Percentiles rank a stretch among this genome's conserved stretches.
phyloP scores from a whole-genome alignment of 192 early-diverging fungal genomes.

The Umbelopsis isabellina region DNA sequence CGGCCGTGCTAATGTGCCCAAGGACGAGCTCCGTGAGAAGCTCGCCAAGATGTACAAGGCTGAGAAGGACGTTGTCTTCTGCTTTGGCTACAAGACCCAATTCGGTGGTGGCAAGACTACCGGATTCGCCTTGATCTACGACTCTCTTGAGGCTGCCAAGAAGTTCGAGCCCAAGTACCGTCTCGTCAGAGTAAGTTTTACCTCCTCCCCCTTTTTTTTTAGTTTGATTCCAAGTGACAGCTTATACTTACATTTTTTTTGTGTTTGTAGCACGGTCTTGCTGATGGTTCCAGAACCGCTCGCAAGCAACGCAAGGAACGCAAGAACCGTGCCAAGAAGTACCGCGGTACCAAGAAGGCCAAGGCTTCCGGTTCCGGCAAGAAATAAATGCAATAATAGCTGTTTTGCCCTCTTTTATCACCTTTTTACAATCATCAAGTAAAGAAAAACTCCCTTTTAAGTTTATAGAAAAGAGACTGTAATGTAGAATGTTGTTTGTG shows the following conservation, averaged over 20 bases:
- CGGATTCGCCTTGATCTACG: conserved; percentile 97
- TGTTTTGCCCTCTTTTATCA: conserved; percentile 14
- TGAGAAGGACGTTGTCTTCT: conserved; percentile 85
- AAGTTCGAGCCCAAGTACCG: conserved; percentile 99
- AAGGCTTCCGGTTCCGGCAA: conserved; percentile 64
- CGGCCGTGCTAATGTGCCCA: conserved; percentile 89
- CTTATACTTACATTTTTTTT: not conserved
- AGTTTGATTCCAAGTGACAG: not conserved
- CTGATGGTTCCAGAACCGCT: conserved; percentile 69
- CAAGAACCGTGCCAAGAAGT: conserved; percentile 99
- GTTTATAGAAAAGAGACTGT: not conserved
- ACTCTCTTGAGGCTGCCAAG: conserved; percentile 90
- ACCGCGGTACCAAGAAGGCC: conserved; percentile 95
- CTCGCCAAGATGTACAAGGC: conserved; percentile 95
- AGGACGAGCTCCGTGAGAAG: conserved; percentile 91
- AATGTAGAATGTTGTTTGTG: no score
- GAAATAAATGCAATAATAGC: conserved; percentile 52
- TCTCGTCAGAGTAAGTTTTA: conserved; percentile 71
- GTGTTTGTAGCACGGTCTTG: conserved; percentile 46
- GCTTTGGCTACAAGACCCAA: conserved; percentile 93
- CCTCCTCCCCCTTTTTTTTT: not conserved
- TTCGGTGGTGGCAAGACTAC: conserved; percentile 98
- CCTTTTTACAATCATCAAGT: conserved; percentile 24
- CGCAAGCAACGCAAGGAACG: conserved; percentile 99
- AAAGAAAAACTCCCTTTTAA: conserved; percentile 13